Percentiles rank a stretch among this genome's conserved stretches.
Evolutionary conservation across 225 moss, liverwort and hornwort species (phyloP).

Genomic region (Bryum argenteum): DNA sequence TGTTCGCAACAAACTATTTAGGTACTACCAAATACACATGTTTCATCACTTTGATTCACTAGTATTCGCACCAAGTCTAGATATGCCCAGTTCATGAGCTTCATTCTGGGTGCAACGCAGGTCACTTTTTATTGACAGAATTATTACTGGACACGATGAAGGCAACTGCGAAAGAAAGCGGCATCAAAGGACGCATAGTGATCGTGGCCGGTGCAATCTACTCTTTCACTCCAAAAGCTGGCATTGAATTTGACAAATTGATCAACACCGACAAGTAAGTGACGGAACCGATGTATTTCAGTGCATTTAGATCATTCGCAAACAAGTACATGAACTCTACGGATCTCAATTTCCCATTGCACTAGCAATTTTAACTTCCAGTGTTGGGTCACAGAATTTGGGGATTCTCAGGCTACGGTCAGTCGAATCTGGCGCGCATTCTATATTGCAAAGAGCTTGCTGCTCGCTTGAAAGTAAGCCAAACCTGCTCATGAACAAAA

Average conservation of each 20-base stretch:
- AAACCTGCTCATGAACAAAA: not conserved
- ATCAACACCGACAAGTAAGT: slow-evolving; percentile 45
- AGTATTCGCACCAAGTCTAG: not conserved
- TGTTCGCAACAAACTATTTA: slow-evolving; percentile 56
- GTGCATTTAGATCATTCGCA: not conserved
- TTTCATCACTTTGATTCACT: too few species aligned
- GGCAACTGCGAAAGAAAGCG: slow-evolving; percentile 36
- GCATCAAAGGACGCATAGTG: slow-evolving; percentile 47
- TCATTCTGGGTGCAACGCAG: slow-evolving; percentile 23
- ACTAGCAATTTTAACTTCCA: too few species aligned
- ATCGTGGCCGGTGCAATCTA: slow-evolving; percentile 41
- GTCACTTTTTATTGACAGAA: slow-evolving; percentile 38
- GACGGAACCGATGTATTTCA: too few species aligned
- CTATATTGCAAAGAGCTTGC: slow-evolving; percentile 44
- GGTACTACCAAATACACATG: slow-evolving; percentile 25
- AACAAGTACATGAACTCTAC: too few species aligned
- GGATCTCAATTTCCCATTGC: too few species aligned
- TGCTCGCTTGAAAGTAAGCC: slow-evolving; percentile 35
- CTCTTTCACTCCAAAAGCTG: slow-evolving; percentile 26
- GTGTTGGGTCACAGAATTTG: slow-evolving; percentile 23
- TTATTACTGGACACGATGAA: slow-evolving; percentile 43
- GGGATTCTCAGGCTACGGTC: slow-evolving; percentile 53
- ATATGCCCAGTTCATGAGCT: too few species aligned
- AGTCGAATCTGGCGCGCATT: slow-evolving; percentile 47
- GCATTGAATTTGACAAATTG: slow-evolving; percentile 48